Evolutionary conservation across 495 filamentous ascomycete species (phyloP).

Genomic region (Penicillium ucsense): DNA sequence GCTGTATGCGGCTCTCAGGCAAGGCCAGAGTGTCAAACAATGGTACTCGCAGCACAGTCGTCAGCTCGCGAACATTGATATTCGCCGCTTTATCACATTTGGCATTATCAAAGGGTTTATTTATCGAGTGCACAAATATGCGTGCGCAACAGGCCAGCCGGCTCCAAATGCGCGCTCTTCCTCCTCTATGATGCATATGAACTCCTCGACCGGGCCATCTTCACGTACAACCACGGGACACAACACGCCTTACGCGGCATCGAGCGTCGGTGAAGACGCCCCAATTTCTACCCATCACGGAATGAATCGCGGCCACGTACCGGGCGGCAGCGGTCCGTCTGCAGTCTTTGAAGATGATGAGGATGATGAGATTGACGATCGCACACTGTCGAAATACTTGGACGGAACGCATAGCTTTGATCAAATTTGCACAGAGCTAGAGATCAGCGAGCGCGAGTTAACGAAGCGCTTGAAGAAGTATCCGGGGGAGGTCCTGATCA

Average conservation of each 20-base stretch:
- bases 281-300: conserved; percentile 14
- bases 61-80: conserved; percentile 64
- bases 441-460: conserved; percentile 47
- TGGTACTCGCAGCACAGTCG: conserved; percentile 68
- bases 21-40: conserved; percentile 68
- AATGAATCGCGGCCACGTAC: conserved; percentile 17
- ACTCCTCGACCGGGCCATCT: conserved; percentile 18
- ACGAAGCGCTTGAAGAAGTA: conserved; percentile 40
- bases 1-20: conserved; percentile 70
- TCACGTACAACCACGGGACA: conserved; percentile 28
- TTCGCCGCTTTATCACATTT: conserved; percentile 86
- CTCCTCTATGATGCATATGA: conserved; percentile 4
- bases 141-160: conserved; percentile 47
- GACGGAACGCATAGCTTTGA: conserved; percentile 82
- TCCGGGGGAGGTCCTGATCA: conserved; percentile 42
- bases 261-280: conserved; percentile 27
- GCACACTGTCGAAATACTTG: conserved; percentile 52
- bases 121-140: conserved; percentile 91
- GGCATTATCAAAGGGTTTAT: conserved; percentile 91
- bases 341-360: conserved; percentile 23
- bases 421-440: conserved; percentile 77
- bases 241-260: conserved; percentile 28
- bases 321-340: conserved; percentile 9
- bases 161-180: conserved; percentile 22
- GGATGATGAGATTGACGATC: conserved; percentile 29